Evolutionary conservation across 2,329 filamentous ascomycete species (phyloP), one percentile per base, ranked within the genome.

Genomic region (Xylariaceae sp.): DNA sequence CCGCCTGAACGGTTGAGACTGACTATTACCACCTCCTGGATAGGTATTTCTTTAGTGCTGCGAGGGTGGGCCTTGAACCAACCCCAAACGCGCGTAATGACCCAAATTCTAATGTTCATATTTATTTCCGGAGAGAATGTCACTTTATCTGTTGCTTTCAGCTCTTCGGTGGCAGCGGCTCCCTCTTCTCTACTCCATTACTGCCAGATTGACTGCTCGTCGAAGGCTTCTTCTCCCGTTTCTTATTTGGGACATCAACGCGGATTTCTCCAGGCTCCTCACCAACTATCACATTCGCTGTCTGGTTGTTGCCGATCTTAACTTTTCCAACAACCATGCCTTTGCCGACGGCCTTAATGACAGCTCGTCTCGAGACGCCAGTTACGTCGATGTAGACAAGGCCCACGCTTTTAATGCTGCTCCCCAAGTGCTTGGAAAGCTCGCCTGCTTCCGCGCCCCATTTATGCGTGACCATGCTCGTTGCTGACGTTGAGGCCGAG

Each of bases 321-420:
- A 92, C 87, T 54, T 82, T 83, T 27, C 88, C 88, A 5, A 94
- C 83, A 0, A 94, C 84, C 93, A 98, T 97, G 33, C 93, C 90
- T 72, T 95, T 96, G 17, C 91, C 93, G 1, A 97, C 93, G 34
- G 86, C 88, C 74, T 96, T 98, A 63, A 98, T 79, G 35, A 98
- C 82, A 0, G 93, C 93, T 50, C 84, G 82, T 34, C 93, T 78
- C 44, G 88, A 95, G 2, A 98, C 93, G 27, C 93, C 93, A 0
- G 91, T 86, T 2, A 94, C 92, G 58, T 98, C 93, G 49, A 98
- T 95, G 64, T 98, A 98, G 23, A 98, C 93, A 22, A 98, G 75
- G 5, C 91, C 93, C 6, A 97, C 93, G 55, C 97, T 98, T 75
- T 93, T 95, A 59, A 96, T 83, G 20, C 91, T 92, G 5, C 88